These are phyloP conservation scores for Lactarius pseudohatsudake DNA, from an alignment of 768 basidiomycete species.

Conservation along the genomic window DNA sequence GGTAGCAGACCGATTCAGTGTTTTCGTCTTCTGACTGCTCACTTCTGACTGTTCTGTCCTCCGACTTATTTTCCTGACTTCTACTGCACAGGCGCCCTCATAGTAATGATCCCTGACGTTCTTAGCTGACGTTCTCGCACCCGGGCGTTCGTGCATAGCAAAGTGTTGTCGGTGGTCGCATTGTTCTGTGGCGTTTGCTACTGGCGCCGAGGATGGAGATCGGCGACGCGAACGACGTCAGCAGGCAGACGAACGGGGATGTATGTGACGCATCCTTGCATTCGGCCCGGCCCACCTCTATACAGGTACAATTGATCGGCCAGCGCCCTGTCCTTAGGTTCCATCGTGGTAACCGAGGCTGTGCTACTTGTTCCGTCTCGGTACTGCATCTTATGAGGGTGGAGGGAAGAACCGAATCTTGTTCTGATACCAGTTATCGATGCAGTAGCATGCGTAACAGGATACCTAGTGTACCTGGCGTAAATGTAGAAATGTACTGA, in stretches of 20 bases:
- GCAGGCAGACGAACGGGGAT: constrained; percentile 56
- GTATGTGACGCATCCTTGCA: constrained; percentile 55
- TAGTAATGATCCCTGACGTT: constrained; percentile 66
- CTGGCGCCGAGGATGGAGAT: constrained; percentile 57
- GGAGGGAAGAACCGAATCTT: neutral
- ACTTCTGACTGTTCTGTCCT: neutral
- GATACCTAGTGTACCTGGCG: neutral
- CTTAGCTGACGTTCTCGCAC: constrained; percentile 53
- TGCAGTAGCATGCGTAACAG: too few species aligned
- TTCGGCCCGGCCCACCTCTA: constrained; percentile 54
- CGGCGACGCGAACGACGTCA: constrained; percentile 59
- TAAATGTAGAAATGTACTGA: neutral
- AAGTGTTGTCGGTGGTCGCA: constrained; percentile 50
- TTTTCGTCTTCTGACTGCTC: neutral
- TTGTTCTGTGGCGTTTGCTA: constrained; percentile 65
- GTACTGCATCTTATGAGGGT: neutral
- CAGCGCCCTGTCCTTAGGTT: constrained; percentile 41
- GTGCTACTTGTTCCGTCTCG: too few species aligned
- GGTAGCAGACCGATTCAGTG: constrained; percentile 56
- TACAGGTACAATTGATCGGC: constrained; percentile 61
- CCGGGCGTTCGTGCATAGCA: constrained; percentile 62
- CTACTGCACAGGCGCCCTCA: constrained; percentile 52
- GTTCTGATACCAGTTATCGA: neutral
- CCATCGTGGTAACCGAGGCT: too few species aligned
- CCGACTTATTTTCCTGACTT: neutral